A percentile compares a stretch with the other conserved stretches of the same genome.
phyloP scores from a whole-genome alignment of 2,329 filamentous ascomycete species.

The Sarocladium brachiariae region DNA sequence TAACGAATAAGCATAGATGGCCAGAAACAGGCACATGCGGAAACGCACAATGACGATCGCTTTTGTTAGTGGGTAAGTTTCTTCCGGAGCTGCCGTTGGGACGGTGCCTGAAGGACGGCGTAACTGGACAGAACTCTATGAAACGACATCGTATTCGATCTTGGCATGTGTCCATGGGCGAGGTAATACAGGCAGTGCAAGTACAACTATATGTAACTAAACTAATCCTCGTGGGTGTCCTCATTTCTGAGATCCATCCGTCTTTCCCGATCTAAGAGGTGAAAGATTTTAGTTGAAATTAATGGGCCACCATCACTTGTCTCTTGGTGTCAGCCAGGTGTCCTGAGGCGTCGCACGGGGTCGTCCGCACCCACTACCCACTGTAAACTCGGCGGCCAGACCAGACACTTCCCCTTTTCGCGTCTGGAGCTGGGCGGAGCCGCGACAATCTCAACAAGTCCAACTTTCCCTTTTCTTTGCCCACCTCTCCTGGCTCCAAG shows the following conservation, averaged over 20 bases:
- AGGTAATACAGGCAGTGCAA: too few relatives aligned
- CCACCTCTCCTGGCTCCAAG: slow-evolving; percentile 11
- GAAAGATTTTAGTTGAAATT: slow-evolving; percentile 1
- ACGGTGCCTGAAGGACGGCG: background rate
- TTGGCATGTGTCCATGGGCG: too few relatives aligned
- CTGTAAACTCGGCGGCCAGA: slow-evolving; percentile 2
- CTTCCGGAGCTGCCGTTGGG: background rate
- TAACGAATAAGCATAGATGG: too few relatives aligned
- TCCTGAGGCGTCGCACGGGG: too few relatives aligned
- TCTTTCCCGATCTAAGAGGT: background rate
- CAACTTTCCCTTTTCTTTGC: slow-evolving; percentile 5
- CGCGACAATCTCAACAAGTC: slow-evolving; percentile 7
- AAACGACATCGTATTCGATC: too few relatives aligned
- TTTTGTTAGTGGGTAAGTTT: background rate
- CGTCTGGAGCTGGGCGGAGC: slow-evolving; percentile 9
- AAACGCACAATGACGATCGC: background rate
- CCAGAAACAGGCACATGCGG: too few relatives aligned
- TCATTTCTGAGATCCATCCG: too few relatives aligned
- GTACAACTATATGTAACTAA: too few relatives aligned
- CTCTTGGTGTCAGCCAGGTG: background rate
- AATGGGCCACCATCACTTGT: background rate
- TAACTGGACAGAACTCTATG: too few relatives aligned
- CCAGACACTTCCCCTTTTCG: slow-evolving; percentile 8
- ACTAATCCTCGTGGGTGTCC: too few relatives aligned
- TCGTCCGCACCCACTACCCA: too few relatives aligned